phyloP scores from a whole-genome alignment of 352 stramenopile species.

The Globisporangium splendens region DNA sequence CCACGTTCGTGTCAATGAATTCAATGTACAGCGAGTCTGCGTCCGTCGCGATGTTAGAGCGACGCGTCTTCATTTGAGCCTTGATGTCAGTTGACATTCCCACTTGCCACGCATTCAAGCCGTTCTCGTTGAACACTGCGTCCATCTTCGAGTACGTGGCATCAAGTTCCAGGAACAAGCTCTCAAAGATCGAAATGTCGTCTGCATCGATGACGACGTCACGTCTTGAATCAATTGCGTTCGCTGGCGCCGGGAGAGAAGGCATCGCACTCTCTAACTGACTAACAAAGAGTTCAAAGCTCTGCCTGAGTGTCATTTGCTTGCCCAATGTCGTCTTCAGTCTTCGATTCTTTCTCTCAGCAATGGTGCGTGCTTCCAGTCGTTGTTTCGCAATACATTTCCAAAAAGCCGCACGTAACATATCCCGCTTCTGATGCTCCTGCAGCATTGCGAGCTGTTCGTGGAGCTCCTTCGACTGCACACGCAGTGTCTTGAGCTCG shows the following conservation, averaged over 20 bases:
- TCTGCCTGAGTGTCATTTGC: not conserved
- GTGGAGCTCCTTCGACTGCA: too few relatives aligned
- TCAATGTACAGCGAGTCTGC: constrained; percentile 7
- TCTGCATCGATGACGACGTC: not conserved
- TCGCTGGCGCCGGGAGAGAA: too few relatives aligned
- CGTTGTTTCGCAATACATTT: constrained; percentile 6
- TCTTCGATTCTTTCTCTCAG: constrained; percentile 5
- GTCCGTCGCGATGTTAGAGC: not conserved
- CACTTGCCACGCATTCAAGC: constrained; percentile 4
- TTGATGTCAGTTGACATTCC: not conserved
- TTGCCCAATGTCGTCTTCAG: not conserved
- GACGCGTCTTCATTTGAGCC: constrained; percentile 2
- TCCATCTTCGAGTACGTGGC: constrained; percentile 2
- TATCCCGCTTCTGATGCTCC: not conserved
- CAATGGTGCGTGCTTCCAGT: not conserved
- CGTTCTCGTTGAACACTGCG: constrained; percentile 1
- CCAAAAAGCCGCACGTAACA: constrained; percentile 4
- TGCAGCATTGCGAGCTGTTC: too few relatives aligned
- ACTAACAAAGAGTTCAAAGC: not conserved
- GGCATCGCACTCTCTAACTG: not conserved
- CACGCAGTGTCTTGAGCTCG: too few relatives aligned
- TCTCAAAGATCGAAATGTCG: constrained; percentile 1
- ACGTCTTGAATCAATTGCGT: not conserved
- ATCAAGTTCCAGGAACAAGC: constrained; percentile 3
- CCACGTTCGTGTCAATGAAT: constrained; percentile 4